A percentile compares a stretch with the other conserved stretches of the same genome.
Evolutionary conservation across 768 basidiomycete species (phyloP).

Genomic region (Auricularia sp.): DNA sequence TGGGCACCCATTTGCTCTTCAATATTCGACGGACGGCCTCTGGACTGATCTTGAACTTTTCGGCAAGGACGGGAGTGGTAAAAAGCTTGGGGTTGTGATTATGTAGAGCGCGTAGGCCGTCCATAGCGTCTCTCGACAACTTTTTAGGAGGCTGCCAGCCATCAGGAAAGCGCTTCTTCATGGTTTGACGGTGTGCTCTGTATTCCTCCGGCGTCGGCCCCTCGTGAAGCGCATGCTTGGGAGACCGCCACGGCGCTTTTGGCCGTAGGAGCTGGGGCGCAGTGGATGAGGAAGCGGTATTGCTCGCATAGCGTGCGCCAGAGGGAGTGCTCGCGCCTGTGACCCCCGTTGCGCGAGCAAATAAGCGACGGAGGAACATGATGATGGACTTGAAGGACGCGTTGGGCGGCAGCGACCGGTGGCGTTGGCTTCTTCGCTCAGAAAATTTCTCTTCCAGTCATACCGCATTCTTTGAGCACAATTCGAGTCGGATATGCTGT

Average conservation of each 20-base stretch:
- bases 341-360: not conserved
- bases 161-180: not conserved
- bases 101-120: conserved; percentile 61
- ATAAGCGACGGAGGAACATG: not conserved
- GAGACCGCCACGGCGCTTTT: not conserved
- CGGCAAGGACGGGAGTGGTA: conserved; percentile 57
- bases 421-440: too few species aligned
- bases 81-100: conserved; percentile 52
- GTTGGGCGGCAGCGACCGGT: too few species aligned
- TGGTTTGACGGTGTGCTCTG: not conserved
- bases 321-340: not conserved
- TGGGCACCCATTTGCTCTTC: conserved; percentile 63
- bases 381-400: not conserved
- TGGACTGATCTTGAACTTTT: conserved; percentile 67
- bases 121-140: conserved; percentile 77
- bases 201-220: not conserved
- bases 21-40: conserved; percentile 76
- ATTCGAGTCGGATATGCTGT: too few species aligned
- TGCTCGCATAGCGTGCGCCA: not conserved
- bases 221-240: not conserved
- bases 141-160: conserved; percentile 71
- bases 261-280: not conserved
- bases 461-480: too few species aligned
- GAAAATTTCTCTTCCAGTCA: too few species aligned
- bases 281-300: not conserved